phyloP scores from a whole-genome alignment of 2,329 filamentous ascomycete genomes.

The Ceratocystis cacaofunesta region DNA sequence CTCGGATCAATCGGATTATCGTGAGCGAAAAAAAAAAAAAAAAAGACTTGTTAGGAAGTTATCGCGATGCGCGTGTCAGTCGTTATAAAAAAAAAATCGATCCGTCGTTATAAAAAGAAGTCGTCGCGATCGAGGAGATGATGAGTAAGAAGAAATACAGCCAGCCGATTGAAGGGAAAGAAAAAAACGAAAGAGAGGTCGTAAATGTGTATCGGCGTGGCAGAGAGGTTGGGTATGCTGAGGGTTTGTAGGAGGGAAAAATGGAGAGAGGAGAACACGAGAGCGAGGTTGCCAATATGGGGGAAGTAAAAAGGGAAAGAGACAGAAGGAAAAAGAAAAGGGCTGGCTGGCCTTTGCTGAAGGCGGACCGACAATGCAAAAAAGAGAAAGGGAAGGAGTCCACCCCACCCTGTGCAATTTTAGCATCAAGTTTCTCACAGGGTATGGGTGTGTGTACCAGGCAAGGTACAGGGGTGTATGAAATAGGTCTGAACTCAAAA shows the following conservation, averaged over 20 bases:
- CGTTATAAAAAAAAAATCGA: slow-evolving; percentile 8
- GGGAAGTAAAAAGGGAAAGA: slow-evolving; percentile 11
- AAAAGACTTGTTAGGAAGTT: not conserved
- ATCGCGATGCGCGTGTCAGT: slow-evolving; percentile 5
- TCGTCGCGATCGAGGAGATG: slow-evolving; percentile 15
- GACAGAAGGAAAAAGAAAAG: slow-evolving; percentile 2
- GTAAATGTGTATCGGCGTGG: slow-evolving; percentile 5
- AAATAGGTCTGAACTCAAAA: too few species aligned
- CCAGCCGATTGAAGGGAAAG: slow-evolving; percentile 14
- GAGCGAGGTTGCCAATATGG: slow-evolving; percentile 19
- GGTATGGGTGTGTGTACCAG: not conserved
- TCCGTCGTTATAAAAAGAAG: slow-evolving; percentile 10
- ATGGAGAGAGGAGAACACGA: slow-evolving; percentile 7
- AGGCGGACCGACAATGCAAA: not conserved
- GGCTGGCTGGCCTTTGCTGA: slow-evolving; percentile 8
- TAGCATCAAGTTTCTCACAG: slow-evolving; percentile 2
- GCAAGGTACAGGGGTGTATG: not conserved
- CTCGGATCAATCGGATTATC: not conserved
- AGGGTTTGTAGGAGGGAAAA: slow-evolving; percentile 16
- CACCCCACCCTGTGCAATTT: slow-evolving; percentile 9
- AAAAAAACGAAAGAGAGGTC: not conserved
- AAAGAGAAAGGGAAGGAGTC: too few species aligned
- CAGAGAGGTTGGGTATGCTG: slow-evolving; percentile 5
- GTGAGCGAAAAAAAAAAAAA: slow-evolving; percentile 1
- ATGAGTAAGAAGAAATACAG: slow-evolving; percentile 8